Conservation (phyloP, 2,329 filamentous ascomycete genomes). For the Talaromyces atroroseus region DNA sequence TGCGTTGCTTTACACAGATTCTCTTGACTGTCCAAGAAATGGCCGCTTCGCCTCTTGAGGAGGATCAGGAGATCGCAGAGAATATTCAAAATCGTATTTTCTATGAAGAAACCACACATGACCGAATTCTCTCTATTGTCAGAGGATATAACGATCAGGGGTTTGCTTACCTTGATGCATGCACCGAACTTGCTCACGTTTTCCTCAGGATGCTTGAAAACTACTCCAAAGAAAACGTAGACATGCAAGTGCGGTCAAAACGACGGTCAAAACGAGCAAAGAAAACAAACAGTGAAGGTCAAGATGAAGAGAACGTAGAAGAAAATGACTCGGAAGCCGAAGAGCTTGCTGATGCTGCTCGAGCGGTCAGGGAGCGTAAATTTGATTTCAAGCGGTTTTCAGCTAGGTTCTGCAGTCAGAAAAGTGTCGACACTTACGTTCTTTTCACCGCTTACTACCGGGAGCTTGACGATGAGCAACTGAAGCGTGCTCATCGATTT, state of each 20-base stretch:
- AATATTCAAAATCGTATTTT: slow-evolving; percentile 97
- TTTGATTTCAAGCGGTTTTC: slow-evolving; percentile 89
- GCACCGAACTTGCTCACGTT: slow-evolving; percentile 84
- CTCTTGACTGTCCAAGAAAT: slow-evolving; percentile 89
- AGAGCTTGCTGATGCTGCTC: slow-evolving; percentile 66
- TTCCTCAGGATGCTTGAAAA: slow-evolving; percentile 87
- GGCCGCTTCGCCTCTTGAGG: slow-evolving; percentile 73
- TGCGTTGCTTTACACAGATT: slow-evolving; percentile 94
- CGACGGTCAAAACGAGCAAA: slow-evolving; percentile 68
- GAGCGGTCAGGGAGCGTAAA: slow-evolving; percentile 72
- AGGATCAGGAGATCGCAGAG: slow-evolving; percentile 96
- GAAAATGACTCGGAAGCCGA: slow-evolving; percentile 62
- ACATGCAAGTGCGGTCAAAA: slow-evolving; percentile 85
- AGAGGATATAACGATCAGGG: slow-evolving; percentile 89
- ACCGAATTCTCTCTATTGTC: slow-evolving; percentile 73
- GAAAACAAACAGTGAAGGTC: slow-evolving; percentile 43
- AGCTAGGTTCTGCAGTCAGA: slow-evolving; percentile 73
- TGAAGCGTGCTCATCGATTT: slow-evolving; percentile 89
- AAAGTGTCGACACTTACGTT: slow-evolving; percentile 83
- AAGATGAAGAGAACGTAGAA: slow-evolving; percentile 45
- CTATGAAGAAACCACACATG: slow-evolving; percentile 93
- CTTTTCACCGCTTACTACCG: slow-evolving; percentile 72
- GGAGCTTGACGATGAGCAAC: slow-evolving; percentile 70
- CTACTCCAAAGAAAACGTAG: slow-evolving; percentile 90
- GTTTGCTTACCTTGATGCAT: slow-evolving; percentile 86